These are phyloP conservation scores for Trifolium pratense DNA, from an alignment of 306 rosid genomes.

Conservation along the genomic window DNA sequence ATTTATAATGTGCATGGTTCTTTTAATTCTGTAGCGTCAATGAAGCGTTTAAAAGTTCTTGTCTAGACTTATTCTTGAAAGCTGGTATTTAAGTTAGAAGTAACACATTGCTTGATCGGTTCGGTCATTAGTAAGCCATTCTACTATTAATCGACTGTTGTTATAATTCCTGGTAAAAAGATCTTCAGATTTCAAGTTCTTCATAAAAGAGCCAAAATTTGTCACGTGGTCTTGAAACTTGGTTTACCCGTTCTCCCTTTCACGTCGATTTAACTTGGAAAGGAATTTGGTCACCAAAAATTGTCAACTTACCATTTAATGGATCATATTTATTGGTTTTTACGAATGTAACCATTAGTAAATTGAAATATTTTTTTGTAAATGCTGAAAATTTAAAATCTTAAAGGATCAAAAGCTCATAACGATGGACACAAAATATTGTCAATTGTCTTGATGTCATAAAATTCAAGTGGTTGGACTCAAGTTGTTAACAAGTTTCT, in stretches of 20 bases:
- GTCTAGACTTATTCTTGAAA: constrained; percentile 8
- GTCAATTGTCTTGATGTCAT: constrained; percentile 21
- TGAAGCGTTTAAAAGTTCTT: constrained; percentile 8
- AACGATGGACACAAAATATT: background rate
- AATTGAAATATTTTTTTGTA: constrained; percentile 14
- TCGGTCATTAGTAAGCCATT: constrained; percentile 17
- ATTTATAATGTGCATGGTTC: constrained; percentile 2
- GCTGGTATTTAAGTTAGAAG: constrained; percentile 24
- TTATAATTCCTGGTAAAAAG: constrained; percentile 15
- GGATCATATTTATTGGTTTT: constrained; percentile 4
- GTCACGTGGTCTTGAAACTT: constrained; percentile 1
- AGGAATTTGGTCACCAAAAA: constrained; percentile 11
- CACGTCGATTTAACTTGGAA: constrained; percentile 5
- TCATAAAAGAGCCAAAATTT: constrained; percentile 27
- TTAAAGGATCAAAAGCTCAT: constrained; percentile 17
- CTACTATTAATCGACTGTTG: constrained; percentile 3
- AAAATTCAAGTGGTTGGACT: background rate
- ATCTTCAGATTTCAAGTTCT: constrained; percentile 23
- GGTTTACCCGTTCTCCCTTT: background rate
- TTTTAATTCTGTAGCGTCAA: constrained; percentile 30
- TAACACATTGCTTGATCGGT: constrained; percentile 15
- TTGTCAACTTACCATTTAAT: constrained; percentile 25
- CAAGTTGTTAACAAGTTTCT: background rate
- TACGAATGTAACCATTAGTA: constrained; percentile 1
- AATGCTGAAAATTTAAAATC: constrained; percentile 19